Percentiles rank a stretch among this genome's conserved stretches.
These are phyloP conservation scores for Emydomyces testavorans DNA, from an alignment of 2,329 filamentous ascomycete genomes.

Conservation along the genomic window DNA sequence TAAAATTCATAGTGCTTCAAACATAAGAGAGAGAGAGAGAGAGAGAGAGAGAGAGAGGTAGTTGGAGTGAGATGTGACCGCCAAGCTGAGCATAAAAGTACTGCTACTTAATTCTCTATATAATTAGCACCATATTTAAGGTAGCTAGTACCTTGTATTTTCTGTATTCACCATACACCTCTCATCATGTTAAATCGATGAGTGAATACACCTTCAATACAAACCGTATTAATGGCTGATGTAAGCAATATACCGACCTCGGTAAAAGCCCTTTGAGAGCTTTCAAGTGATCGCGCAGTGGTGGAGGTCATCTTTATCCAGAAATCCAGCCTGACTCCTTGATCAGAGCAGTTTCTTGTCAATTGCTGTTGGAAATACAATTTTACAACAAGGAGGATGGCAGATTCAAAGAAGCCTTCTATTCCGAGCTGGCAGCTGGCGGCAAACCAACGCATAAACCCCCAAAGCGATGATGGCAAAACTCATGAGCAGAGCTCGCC, in stretches of 20 bases:
- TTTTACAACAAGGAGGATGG: conserved; percentile 21
- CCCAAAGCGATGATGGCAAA: conserved; percentile 13
- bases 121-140: no score
- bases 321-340: neutral
- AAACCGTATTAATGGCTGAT: neutral
- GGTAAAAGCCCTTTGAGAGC: conserved; percentile 1
- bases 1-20: no score
- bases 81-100: no score
- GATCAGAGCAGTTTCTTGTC: neutral
- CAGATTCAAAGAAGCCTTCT: conserved; percentile 24
- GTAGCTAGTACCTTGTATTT: no score
- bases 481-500: conserved; percentile 9
- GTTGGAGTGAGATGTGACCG: no score
- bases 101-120: no score
- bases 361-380: neutral
- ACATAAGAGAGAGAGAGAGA: no score
- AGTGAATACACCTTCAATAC: neutral
- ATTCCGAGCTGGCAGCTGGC: conserved; percentile 34
- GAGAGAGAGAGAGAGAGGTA: no score
- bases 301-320: neutral
- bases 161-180: no score
- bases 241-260: conserved; percentile 10
- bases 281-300: neutral
- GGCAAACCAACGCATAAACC: conserved; percentile 29
- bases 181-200: no score